Conservation (phyloP, 2,329 filamentous ascomycete genomes). For the Aspergillus puulaauensis region DNA sequence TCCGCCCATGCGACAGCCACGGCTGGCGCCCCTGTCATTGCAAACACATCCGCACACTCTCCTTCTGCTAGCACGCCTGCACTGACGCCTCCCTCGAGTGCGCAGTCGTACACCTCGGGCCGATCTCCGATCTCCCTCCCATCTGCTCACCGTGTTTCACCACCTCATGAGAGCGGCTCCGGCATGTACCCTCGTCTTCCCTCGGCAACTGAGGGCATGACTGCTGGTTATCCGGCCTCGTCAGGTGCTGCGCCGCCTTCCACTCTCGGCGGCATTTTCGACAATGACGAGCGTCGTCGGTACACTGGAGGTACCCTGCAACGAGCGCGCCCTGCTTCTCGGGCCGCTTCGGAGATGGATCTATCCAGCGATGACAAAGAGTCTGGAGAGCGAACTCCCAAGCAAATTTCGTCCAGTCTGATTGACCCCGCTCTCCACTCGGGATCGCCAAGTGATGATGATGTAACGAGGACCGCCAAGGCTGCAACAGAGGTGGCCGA, state of each 20-base stretch:
- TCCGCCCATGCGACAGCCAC: constrained; percentile 41
- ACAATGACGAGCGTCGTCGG: constrained; percentile 59
- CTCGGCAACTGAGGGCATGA: constrained; percentile 57
- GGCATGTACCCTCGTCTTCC: constrained; percentile 65
- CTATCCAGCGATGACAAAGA: constrained; percentile 31
- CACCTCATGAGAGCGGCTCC: constrained; percentile 48
- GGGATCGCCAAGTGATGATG: constrained; percentile 29
- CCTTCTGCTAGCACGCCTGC: constrained; percentile 58
- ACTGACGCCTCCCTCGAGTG: constrained; percentile 62
- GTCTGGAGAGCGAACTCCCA: constrained; percentile 36
- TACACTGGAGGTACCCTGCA: constrained; percentile 63
- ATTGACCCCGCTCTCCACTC: constrained; percentile 44
- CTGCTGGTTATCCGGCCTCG: constrained; percentile 50
- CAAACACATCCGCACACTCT: constrained; percentile 43
- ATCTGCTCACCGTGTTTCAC: constrained; percentile 52
- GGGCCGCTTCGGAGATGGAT: constrained; percentile 37
- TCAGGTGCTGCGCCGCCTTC: constrained; percentile 60
- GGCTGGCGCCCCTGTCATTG: constrained; percentile 40
- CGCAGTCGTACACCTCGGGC: constrained; percentile 62
- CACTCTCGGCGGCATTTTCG: constrained; percentile 60
- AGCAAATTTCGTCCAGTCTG: constrained; percentile 38
- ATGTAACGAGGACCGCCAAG: constrained; percentile 36
- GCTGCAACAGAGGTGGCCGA: constrained; percentile 42
- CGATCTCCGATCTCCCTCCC: constrained; percentile 60
- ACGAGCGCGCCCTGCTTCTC: constrained; percentile 47